Percentiles rank a stretch among this genome's conserved stretches.
Evolutionary conservation across 1,284 basidiomycete genomes (phyloP).

Genomic region (Melampsora abietis-canadensis): DNA sequence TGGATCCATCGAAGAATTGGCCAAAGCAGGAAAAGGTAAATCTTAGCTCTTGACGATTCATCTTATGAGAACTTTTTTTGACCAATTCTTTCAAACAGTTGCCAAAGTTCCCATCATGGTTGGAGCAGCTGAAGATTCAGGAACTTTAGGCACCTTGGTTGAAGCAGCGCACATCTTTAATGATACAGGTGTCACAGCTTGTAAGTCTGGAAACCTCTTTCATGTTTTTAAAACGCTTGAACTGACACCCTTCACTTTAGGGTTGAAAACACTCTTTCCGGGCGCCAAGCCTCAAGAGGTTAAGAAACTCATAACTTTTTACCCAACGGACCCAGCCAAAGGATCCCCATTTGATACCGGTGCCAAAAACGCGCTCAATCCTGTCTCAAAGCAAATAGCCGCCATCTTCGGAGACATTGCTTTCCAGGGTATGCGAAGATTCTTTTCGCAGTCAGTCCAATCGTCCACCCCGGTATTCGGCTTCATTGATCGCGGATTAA

Average conservation of each 20-base stretch:
- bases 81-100: background rate
- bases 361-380: background rate
- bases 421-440: background rate
- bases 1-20: background rate
- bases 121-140: background rate
- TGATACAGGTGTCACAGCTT: background rate
- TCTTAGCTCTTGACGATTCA: background rate
- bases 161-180: constrained; percentile 1
- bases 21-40: background rate
- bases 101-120: background rate
- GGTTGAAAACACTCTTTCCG: background rate
- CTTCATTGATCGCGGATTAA: background rate
- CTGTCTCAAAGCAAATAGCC: background rate
- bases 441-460: background rate
- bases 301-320: background rate
- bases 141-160: background rate
- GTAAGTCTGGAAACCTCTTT: background rate
- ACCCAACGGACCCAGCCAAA: background rate
- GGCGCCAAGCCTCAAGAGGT: background rate
- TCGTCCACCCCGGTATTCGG: background rate
- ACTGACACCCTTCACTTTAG: background rate
- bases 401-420: background rate
- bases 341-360: background rate
- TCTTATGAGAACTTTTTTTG: too few relatives aligned
- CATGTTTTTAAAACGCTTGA: too few relatives aligned